phyloP scores from a whole-genome alignment of 805 yeast genomes.

The Torulaspora maleeae region DNA sequence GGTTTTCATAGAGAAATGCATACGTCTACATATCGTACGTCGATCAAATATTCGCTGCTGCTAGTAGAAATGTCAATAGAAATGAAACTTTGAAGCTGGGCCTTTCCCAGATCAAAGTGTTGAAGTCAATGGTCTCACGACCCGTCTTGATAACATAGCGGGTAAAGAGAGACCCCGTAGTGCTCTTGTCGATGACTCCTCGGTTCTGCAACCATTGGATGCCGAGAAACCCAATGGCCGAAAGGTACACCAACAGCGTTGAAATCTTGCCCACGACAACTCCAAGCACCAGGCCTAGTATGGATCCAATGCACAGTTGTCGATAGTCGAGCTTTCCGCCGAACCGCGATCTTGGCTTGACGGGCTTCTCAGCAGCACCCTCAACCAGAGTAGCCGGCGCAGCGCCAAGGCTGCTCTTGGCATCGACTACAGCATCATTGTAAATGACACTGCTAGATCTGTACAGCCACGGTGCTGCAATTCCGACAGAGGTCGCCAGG shows the following conservation, averaged over 20 bases:
- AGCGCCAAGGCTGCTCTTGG: conserved; percentile 12
- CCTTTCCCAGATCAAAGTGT: conserved; percentile 20
- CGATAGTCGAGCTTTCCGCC: conserved; percentile 20
- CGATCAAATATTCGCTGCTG: conserved; percentile 24
- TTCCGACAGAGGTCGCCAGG: conserved; percentile 13
- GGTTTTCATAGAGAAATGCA: conserved; percentile 5
- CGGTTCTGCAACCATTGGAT: conserved; percentile 29
- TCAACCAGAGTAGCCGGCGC: conserved; percentile 13
- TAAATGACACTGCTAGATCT: conserved; percentile 8
- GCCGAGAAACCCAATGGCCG: conserved; percentile 20
- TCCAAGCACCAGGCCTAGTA: conserved; percentile 28
- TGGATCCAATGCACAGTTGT: conserved; percentile 31
- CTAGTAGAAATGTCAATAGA: conserved; percentile 22
- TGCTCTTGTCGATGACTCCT: conserved; percentile 21
- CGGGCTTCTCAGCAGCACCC: conserved; percentile 10
- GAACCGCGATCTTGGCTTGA: conserved; percentile 9
- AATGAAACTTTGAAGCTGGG: conserved; percentile 28
- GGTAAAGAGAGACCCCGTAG: conserved; percentile 14
- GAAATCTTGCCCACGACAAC: conserved; percentile 29
- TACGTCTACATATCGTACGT: conserved; percentile 4
- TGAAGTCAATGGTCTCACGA: conserved; percentile 20
- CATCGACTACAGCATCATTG: conserved; percentile 21
- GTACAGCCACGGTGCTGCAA: conserved; percentile 14
- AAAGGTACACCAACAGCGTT: conserved; percentile 20
- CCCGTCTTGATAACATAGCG: conserved; percentile 22